Evolutionary conservation across 208 protist species (phyloP).

Genomic region (Acanthamoeba divionensis): DNA sequence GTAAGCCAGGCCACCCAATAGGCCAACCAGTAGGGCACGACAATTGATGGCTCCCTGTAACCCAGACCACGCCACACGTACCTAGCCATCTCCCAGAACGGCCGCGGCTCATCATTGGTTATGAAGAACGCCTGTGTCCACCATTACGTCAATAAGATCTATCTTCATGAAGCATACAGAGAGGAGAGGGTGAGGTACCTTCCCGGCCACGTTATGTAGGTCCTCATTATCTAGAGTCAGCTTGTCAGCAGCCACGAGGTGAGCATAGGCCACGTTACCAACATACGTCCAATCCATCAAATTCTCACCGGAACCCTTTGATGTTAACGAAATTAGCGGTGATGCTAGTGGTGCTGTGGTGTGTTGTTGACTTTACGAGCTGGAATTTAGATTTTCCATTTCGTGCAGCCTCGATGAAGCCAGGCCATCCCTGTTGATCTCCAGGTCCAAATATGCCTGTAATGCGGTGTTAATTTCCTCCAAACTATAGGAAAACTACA

Average conservation of each 20-base stretch:
- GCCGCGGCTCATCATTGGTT: constrained; percentile 67
- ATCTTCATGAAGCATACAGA: neutral
- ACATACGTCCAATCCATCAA: constrained; percentile 70
- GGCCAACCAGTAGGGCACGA: constrained; percentile 57
- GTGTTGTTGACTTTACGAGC: constrained; percentile 33
- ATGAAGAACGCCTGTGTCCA: constrained; percentile 60
- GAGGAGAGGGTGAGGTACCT: neutral
- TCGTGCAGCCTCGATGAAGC: constrained; percentile 58
- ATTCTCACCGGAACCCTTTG: constrained; percentile 53
- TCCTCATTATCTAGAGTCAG: neutral
- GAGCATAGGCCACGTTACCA: constrained; percentile 67
- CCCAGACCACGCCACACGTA: constrained; percentile 63
- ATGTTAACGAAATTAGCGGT: neutral
- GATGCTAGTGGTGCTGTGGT: neutral
- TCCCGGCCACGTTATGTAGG: neutral
- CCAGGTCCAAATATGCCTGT: constrained; percentile 66
- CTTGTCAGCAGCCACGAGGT: constrained; percentile 60
- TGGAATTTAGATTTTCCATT: constrained; percentile 68
- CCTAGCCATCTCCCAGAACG: constrained; percentile 67
- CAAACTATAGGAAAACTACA: neutral
- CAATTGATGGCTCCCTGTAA: constrained; percentile 51
- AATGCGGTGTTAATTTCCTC: neutral
- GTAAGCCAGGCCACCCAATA: constrained; percentile 55
- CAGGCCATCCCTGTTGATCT: constrained; percentile 64
- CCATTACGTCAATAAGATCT: too few relatives aligned